phyloP scores from a whole-genome alignment of 1,139 yeast genomes.

The Debaryomyces psychrophilus region DNA sequence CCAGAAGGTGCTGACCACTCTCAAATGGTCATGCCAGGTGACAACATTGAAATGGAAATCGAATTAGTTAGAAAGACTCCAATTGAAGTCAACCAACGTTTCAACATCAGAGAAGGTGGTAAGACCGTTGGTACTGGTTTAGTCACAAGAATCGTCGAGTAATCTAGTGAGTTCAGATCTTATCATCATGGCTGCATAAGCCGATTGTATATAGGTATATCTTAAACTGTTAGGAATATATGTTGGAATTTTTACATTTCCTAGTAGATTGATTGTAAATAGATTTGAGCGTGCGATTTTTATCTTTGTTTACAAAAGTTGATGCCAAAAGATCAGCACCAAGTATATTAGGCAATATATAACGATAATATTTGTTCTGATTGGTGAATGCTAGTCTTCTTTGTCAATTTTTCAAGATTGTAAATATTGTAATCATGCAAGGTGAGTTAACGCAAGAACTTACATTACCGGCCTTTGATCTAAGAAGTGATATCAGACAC shows the following conservation, averaged over 20 bases:
- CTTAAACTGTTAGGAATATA: slow-evolving; percentile 8
- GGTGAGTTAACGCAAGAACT: slow-evolving; percentile 9
- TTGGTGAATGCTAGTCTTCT: neutral
- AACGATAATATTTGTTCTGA: neutral
- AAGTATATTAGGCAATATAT: neutral
- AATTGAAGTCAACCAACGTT: slow-evolving; percentile 94
- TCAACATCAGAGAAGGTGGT: slow-evolving; percentile 99
- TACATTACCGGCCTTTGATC: slow-evolving; percentile 24
- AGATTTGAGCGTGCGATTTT: slow-evolving; percentile 2
- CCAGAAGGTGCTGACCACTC: slow-evolving; percentile 85
- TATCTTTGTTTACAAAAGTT: neutral
- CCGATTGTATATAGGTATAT: slow-evolving; percentile 16
- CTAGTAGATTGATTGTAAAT: neutral
- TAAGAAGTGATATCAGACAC: slow-evolving; percentile 20
- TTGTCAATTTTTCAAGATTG: neutral
- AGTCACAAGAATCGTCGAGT: slow-evolving; percentile 89
- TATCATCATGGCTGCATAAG: slow-evolving; percentile 5
- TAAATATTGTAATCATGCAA: neutral
- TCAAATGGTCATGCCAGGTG: slow-evolving; percentile 96
- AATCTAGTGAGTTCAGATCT: slow-evolving; percentile 18
- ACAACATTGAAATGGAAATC: slow-evolving; percentile 95
- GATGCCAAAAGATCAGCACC: slow-evolving; percentile 5
- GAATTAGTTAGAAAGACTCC: slow-evolving; percentile 92
- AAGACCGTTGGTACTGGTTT: slow-evolving; percentile 98
- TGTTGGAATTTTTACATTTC: slow-evolving; percentile 1